Evolutionary conservation across 495 filamentous ascomycete genomes (phyloP), one percentile per base, ranked within the genome.

Genomic region (Articulospora tetracladia): DNA sequence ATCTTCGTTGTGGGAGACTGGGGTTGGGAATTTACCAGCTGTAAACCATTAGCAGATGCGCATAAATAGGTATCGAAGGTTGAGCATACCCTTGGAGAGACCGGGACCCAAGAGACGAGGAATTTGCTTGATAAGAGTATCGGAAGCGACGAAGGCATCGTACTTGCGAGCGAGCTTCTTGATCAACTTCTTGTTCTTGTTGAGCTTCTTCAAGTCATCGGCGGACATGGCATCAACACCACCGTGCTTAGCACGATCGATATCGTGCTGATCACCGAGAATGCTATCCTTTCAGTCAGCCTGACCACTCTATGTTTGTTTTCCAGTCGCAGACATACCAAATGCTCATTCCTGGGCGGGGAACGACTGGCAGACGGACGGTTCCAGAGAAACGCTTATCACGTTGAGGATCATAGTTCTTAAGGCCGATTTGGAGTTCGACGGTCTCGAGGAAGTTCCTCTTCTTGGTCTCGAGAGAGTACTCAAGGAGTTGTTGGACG

Each of bases 151-250:
- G 81, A 98, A 98, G 66, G 93, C 93, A 81, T 98, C 95, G 86
- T 98, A 98, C 83, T 98, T 98, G 83, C 92, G 91, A 65, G 94
- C 95, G 62, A 98, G 90, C 87, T 98, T 98, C 90, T 98, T 98
- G 88, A 98, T 97, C 69, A 98, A 86, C 87, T 98, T 98, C 88
- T 98, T 98, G 90, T 98, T 98, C 90, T 98, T 98, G 87, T 98
- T 98, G 66, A 98, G 89, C 88, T 98, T 98, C 89, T 98, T 98
- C 77, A 98, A 80, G 78, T 98, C 94, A 70, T 98, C 94, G 63
- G 89, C 78, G 72, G 90, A 94, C 93, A 98, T 98, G 78, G 93
- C 92, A 68, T 98, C 94, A 66, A 97, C 83, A 70, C 90, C 91
- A 70, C 91, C 89, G 81, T 98, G 94, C 86, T 98, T 98, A 63